Evolutionary conservation across 2,329 filamentous ascomycete genomes (phyloP).

Genomic region (Neonectria hederae): DNA sequence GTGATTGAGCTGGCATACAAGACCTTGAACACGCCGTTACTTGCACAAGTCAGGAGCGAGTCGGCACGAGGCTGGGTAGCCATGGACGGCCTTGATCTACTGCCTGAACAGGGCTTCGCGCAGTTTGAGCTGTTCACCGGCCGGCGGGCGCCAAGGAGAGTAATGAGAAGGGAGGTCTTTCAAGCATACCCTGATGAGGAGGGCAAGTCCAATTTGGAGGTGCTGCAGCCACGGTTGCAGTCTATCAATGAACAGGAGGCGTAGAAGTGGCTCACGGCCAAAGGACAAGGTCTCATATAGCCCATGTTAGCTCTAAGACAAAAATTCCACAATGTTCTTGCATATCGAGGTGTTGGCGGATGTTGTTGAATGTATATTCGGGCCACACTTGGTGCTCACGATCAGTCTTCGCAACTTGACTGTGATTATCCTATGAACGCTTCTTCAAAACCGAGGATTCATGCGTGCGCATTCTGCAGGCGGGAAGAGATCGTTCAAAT

Average conservation of each 20-base stretch:
- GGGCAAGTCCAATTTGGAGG: constrained; percentile 51
- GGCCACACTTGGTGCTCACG: not conserved
- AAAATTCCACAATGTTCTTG: not conserved
- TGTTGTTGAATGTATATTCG: constrained; percentile 6
- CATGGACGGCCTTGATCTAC: constrained; percentile 78
- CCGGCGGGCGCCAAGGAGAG: constrained; percentile 57
- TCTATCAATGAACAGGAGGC: constrained; percentile 42
- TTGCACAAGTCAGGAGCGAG: constrained; percentile 71
- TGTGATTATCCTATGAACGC: not conserved
- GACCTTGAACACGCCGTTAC: constrained; percentile 75
- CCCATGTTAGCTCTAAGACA: constrained; percentile 6
- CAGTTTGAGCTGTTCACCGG: constrained; percentile 86
- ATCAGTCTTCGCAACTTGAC: not conserved
- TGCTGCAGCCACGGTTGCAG: constrained; percentile 48
- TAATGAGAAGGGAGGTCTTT: constrained; percentile 75
- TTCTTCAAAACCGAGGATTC: not conserved
- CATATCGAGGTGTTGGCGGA: constrained; percentile 12
- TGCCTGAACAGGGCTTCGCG: constrained; percentile 82
- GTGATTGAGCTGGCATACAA: constrained; percentile 80
- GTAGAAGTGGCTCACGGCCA: constrained; percentile 17
- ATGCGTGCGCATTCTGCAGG: not conserved
- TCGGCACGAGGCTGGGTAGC: constrained; percentile 75
- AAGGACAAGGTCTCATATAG: not conserved
- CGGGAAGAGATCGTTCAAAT: too few relatives aligned
- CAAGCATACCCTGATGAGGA: constrained; percentile 55